Base-by-base conservation (phyloP, 2,329 filamentous ascomycete genomes). In the Stachybotrys echinatus region DNA sequence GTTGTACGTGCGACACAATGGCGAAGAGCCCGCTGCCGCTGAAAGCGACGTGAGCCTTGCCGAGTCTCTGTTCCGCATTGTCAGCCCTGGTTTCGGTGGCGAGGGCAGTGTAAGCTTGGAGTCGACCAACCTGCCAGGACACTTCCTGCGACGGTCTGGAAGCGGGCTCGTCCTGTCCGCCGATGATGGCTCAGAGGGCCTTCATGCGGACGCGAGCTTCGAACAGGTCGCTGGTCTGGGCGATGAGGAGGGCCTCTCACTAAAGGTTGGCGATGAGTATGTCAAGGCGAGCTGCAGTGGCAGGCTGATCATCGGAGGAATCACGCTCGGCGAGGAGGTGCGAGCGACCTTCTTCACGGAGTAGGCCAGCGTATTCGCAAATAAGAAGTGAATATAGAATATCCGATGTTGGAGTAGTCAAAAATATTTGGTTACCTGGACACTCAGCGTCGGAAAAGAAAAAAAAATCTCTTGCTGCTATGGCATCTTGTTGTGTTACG, bases 221-320 rank as follows among this genome's bases (percentile, higher is more conserved):
- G 34, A 37, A 2, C 50, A 56, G 42, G 38, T 34, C 3, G 42
- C 52, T 2, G 60, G 60, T 1, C 40, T 60, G 31, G 62, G 65
- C 19, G 68, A 71, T 31, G 59, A 49, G 50, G 60, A 65, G 5
- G 59, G 54, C 0, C 48, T 61, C 4, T 59, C 59, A 17, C 55
- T 60, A 12, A 27, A 34, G 17, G 19, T 21, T 19, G 38, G 17
- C 8, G 23, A 27, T 12, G 47, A 21, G n/a, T 48, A 42, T 34
- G 22, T 48, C 22, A 42, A 27, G 21, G 47, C 23, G 23, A 23
- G 18, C 14, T 19, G 19, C 19, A 31, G 22, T n/a, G 38, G 23
- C 12, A 10, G 19, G 14, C 7, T 48, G 12, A 22, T 42, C n/a
- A 38, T 31, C 5, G 37, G 37, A 12, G 22, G 21, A 21, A 38